phyloP scores from a whole-genome alignment of 2,329 filamentous ascomycete genomes.

The Aspergillus transmontanensis region DNA sequence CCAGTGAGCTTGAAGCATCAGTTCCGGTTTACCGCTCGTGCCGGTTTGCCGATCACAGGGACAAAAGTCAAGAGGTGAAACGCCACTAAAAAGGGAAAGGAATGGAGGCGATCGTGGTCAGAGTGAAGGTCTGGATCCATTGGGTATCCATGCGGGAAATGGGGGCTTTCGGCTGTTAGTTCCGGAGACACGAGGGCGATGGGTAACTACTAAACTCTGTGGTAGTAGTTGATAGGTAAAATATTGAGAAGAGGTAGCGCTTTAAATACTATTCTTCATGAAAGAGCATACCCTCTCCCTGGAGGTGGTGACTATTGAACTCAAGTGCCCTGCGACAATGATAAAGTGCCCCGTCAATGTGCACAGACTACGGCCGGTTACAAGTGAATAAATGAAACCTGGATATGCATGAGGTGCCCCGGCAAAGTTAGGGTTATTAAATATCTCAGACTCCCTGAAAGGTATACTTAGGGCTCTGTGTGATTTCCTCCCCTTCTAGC shows the following conservation, averaged over 20 bases:
- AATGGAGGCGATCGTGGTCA: not conserved
- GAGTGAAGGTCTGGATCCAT: constrained; percentile 4
- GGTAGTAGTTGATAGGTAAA: not conserved
- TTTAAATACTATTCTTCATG: not conserved
- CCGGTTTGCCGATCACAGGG: constrained; percentile 35
- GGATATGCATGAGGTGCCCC: not conserved
- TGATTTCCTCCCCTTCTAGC: not conserved
- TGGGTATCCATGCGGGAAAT: constrained; percentile 16
- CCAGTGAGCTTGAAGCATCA: constrained; percentile 9
- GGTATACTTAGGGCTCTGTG: not conserved
- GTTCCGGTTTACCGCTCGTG: constrained; percentile 25
- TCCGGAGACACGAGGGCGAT: not conserved
- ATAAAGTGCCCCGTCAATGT: not conserved
- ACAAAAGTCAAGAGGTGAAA: not conserved
- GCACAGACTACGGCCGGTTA: not conserved
- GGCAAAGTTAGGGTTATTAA: not conserved
- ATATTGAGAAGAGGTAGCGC: not conserved
- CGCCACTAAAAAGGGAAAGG: not conserved
- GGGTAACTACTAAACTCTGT: not conserved
- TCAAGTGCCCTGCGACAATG: not conserved
- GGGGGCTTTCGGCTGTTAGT: not conserved
- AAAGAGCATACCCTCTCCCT: not conserved
- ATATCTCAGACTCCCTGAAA: not conserved
- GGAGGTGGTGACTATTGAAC: not conserved
- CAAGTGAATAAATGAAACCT: not conserved